Percentiles rank a stretch among this genome's conserved stretches.
These are phyloP conservation scores for Litsea cubeba DNA, from an alignment of 164 flowering plant genomes.

Conservation along the genomic window DNA sequence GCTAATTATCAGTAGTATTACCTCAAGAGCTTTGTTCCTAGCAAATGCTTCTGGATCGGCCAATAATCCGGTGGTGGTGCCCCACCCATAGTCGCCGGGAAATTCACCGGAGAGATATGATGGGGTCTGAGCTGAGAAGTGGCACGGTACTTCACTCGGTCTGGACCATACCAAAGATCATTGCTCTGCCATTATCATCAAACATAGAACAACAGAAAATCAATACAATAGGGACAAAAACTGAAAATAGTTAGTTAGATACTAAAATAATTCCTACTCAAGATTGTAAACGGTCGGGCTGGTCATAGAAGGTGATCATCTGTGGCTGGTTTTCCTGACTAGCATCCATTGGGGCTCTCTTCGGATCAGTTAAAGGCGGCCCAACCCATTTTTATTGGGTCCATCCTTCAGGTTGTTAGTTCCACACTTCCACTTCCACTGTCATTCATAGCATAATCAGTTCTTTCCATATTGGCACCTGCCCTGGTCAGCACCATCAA, in stretches of 20 bases:
- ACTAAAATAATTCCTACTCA: neutral
- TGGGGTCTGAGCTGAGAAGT: constrained; percentile 94
- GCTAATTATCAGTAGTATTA: constrained; percentile 2
- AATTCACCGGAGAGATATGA: constrained; percentile 90
- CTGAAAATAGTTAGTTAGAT: no score
- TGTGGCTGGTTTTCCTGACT: neutral
- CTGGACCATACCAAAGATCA: constrained; percentile 93
- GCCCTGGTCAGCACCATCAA: no score
- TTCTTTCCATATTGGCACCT: no score
- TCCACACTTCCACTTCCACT: no score
- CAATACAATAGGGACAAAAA: neutral
- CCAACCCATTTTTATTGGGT: no score
- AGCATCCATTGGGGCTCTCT: neutral
- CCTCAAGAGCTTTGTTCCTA: constrained; percentile 94
- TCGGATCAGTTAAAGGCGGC: no score
- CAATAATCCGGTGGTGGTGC: constrained; percentile 78
- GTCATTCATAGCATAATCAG: no score
- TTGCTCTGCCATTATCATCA: constrained; percentile 33
- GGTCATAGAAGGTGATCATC: neutral
- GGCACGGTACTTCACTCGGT: constrained; percentile 91
- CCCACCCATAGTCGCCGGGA: constrained; percentile 96
- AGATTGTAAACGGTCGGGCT: neutral
- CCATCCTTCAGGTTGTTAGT: no score
- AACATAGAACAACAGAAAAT: neutral
- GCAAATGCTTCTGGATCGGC: constrained; percentile 98